Base-by-base conservation (phyloP, 2,329 filamentous ascomycete genomes). In the Colletotrichum camelliae region DNA sequence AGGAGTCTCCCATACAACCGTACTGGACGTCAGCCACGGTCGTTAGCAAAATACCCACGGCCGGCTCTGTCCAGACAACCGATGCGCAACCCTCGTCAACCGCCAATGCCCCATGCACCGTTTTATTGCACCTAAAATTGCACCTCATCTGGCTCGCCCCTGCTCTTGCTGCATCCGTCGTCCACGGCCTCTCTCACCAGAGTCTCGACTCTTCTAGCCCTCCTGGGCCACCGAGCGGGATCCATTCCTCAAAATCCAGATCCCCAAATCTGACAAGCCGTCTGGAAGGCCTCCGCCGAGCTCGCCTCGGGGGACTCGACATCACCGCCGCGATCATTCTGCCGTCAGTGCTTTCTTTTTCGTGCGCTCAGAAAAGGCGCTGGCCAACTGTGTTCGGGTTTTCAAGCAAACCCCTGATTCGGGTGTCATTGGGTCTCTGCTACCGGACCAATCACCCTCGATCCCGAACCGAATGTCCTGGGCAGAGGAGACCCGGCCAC, bases 41-140 rank as follows among this genome's bases (percentile, higher is more conserved):
- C 58, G 58, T 58, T 43, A 27, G 67, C 29, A 35, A 39, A 18
- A 62, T 39, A 57, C n/a, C 31, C 31, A 61, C 24, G 71, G 33
- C 58, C 27, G 16, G 62, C 21, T 70, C 48, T 74, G 67, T 43
- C 58, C 35, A 43, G 67, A 70, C 72, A 70, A 57, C 33, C 64
- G 33, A 33, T 52, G 37, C 69, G 69, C 62, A 75, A 35, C 64
- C 68, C 62, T 72, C 62, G 57, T 64, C 39, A n/a, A 43, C 70
- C 4, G n/a, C n/a, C 21, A 33, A 64, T 18, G 37, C 16, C 73
- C 74, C 74, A 76, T 74, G 74, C 65, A 21, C 29, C 58, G 74
- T 74, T 74, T 72, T 67, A 72, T 75, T 75, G 73, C 73, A 10
- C 35, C 62, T 76, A 60, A 76, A 61, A 76, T 76, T 76, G 60